A percentile compares a stretch with the other conserved stretches of the same genome.
Conservation (phyloP, 208 protist species). For the Novymonas esmeraldas region DNA sequence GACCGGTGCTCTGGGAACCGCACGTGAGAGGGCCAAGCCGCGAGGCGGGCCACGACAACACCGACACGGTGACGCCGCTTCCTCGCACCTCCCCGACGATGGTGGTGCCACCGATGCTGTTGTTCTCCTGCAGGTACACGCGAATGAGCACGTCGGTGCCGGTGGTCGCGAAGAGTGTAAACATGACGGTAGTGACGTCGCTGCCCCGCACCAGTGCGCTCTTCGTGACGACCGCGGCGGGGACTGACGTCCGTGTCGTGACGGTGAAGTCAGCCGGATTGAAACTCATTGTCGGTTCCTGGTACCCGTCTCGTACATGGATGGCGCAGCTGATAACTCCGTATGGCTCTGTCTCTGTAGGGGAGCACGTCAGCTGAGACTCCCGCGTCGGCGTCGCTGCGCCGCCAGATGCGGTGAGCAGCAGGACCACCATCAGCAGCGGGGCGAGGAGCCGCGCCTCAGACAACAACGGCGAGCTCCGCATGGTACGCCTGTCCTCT, state of each 20-base stretch:
- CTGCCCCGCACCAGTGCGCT: conserved; percentile 27
- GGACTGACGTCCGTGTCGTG: conserved; percentile 21
- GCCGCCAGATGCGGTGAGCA: neutral
- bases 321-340: conserved; percentile 39
- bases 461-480: neutral
- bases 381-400: conserved; percentile 30
- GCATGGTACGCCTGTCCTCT: neutral
- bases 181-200: conserved; percentile 43
- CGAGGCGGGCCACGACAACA: conserved; percentile 38
- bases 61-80: conserved; percentile 40
- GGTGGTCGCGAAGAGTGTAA: conserved; percentile 34
- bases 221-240: conserved; percentile 25
- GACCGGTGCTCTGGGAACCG: conserved; percentile 24
- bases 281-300: conserved; percentile 45
- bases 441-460: conserved; percentile 1
- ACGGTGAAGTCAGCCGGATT: conserved; percentile 35
- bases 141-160: conserved; percentile 37
- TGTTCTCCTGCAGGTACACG: conserved; percentile 24
- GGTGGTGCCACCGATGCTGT: neutral
- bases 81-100: conserved; percentile 29
- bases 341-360: conserved; percentile 33
- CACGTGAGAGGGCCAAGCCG: conserved; percentile 41
- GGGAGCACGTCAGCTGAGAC: conserved; percentile 38
- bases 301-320: conserved; percentile 35
- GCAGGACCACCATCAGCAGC: conserved; percentile 4